A percentile compares a stretch with the other conserved stretches of the same genome.
Conservation (phyloP, 1,284 basidiomycete species). For the Clitocybe nebularis region DNA sequence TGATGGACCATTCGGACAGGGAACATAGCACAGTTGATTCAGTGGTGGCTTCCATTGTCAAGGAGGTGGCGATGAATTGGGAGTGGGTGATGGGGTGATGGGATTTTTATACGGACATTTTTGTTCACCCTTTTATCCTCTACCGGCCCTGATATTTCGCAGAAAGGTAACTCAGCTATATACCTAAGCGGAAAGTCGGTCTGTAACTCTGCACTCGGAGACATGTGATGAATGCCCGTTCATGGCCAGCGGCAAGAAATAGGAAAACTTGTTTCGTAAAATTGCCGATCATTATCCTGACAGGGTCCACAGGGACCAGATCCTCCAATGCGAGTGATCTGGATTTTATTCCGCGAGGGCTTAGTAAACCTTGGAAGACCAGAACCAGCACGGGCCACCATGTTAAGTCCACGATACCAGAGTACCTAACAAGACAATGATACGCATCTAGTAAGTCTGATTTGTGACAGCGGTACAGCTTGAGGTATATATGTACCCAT, state of each 20-base stretch:
- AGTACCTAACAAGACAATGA: no score
- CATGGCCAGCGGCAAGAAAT: constrained; percentile 4
- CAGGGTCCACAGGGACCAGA: no score
- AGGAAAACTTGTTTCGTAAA: background rate
- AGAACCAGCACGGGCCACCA: no score
- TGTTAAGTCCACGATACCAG: no score
- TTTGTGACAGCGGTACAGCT: no score
- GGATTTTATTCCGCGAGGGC: no score
- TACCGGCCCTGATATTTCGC: constrained; percentile 9
- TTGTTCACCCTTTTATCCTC: constrained; percentile 14
- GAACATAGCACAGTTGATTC: constrained; percentile 29
- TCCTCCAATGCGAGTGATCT: no score
- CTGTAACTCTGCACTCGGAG: constrained; percentile 6
- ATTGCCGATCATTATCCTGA: constrained; percentile 1
- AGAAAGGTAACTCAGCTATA: constrained; percentile 16
- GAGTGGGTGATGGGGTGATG: background rate
- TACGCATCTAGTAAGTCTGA: no score
- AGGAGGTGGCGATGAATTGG: constrained; percentile 3
- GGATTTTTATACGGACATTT: background rate
- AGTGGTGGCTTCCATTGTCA: constrained; percentile 15
- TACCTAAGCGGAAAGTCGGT: constrained; percentile 16
- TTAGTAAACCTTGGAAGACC: no score
- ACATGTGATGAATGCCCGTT: constrained; percentile 10
- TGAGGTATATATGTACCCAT: no score
- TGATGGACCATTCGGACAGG: constrained; percentile 49